Base-by-base conservation (phyloP, 1,139 yeast species). In the Magnusiomyces ingens region DNA sequence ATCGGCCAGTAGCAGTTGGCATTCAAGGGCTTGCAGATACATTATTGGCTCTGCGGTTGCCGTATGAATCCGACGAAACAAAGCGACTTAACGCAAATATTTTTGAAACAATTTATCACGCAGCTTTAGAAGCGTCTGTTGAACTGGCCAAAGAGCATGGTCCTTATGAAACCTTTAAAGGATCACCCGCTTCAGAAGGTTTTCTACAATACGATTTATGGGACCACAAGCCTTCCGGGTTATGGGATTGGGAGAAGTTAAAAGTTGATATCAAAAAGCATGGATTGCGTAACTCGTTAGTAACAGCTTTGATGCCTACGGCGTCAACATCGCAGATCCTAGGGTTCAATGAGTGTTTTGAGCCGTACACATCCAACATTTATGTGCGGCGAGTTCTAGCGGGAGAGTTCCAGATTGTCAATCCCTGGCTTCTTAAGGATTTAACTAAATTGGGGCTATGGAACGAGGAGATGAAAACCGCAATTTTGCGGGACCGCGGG, bases 241-340 rank as follows among this genome's bases (percentile, higher is more conserved):
- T 84, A 52, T 84, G 83, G 79, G 81, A 88, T 67, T 88, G 96
- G 96, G 86, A 80, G 60, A 61, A 71, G 15, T 72, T 87, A 64
- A 88, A 86, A 71, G 76, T 71, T 36, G 75, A 81, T 53, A 70
- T 88, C 62, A 75, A 75, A 58, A 72, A 74, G 64, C 72, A 80
- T 66, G 96, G 96, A 51, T 62, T 88, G 56, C 76, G 96, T 65
- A 88, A 88, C 76, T 88, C 96, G 15, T 73, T 88, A 63, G 74
- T 89, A 54, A 87, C 87, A 54, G 96, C 95, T 2, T 95, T 95
- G 49, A 88, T 88, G 96, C 96, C 96, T 46, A 88, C 96, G 35
- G 96, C 96, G 1, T 87, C 95, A 2, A 88, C 96, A 1, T 89
- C 96, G 17, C 95, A 88, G 72, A 88, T 88, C 57, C 75, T 88